These are phyloP conservation scores for Brassica carinata DNA, from an alignment of 345 rosid genomes.

Conservation along the genomic window DNA sequence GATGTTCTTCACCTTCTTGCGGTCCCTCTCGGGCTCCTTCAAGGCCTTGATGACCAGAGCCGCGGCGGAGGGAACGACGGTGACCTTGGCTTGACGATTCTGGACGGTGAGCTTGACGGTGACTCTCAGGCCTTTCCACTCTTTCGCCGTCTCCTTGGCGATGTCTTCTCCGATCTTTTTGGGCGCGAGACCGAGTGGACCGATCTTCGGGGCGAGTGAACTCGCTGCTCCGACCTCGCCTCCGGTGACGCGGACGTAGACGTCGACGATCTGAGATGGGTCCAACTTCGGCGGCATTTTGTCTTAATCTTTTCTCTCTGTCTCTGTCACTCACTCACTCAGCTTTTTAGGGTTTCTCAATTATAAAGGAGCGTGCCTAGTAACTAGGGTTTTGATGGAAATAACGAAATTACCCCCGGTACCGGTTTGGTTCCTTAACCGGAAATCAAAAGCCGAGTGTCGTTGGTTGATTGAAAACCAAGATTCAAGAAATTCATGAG, in stretches of 20 bases:
- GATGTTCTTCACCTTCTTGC: constrained; percentile 3
- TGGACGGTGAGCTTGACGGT: constrained; percentile 72
- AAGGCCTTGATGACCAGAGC: constrained; percentile 63
- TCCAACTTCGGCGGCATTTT: constrained; percentile 76
- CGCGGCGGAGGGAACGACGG: constrained; percentile 68
- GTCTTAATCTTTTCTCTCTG: not conserved
- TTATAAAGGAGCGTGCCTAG: not conserved
- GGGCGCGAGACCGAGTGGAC: not conserved
- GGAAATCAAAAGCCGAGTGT: not conserved
- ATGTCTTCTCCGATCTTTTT: constrained; percentile 2
- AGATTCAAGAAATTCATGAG: not conserved
- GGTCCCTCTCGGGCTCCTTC: constrained; percentile 44
- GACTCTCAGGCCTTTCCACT: constrained; percentile 69
- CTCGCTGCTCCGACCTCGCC: constrained; percentile 1
- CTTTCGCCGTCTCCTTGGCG: constrained; percentile 39
- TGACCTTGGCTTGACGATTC: constrained; percentile 68
- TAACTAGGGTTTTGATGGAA: not conserved
- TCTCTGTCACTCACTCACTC: constrained; percentile 15
- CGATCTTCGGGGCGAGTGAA: not conserved
- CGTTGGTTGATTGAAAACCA: not conserved
- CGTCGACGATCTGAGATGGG: constrained; percentile 64
- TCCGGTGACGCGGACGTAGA: constrained; percentile 69
- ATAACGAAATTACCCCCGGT: constrained; percentile 11
- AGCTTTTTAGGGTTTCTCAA: constrained; percentile 18
- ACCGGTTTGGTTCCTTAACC: not conserved